Conservation (phyloP, 2,329 filamentous ascomycete species). For the Bipolaris gigantea region DNA sequence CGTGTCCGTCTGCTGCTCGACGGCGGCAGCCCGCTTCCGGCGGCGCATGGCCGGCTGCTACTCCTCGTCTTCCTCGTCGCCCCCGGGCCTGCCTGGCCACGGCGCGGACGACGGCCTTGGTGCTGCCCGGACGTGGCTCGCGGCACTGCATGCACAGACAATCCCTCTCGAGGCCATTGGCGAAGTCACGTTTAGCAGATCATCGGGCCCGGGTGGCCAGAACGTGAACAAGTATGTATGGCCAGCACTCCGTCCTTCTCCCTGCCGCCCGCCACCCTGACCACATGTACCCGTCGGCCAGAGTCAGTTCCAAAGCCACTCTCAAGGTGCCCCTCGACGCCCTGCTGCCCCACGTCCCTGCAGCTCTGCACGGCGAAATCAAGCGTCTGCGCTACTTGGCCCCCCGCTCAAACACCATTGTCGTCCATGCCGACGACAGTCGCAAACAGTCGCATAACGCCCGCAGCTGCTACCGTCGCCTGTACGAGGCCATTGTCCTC, state of each 20-base stretch:
- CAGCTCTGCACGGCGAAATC: conserved; percentile 56
- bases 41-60: neutral
- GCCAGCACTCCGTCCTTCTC: conserved; percentile 13
- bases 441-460: conserved; percentile 64
- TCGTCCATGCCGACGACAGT: conserved; percentile 66
- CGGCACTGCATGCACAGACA: conserved; percentile 54
- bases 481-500: conserved; percentile 57
- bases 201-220: conserved; percentile 66
- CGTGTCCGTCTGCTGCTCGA: neutral
- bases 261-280: conserved; percentile 26
- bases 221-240: conserved; percentile 70
- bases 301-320: conserved; percentile 69
- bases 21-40: neutral
- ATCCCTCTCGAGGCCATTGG: conserved; percentile 58
- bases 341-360: conserved; percentile 58
- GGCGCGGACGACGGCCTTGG: conserved; percentile 35
- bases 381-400: conserved; percentile 59
- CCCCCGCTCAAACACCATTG: conserved; percentile 54
- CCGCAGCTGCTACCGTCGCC: conserved; percentile 60
- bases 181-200: conserved; percentile 64
- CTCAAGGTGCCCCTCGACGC: conserved; percentile 57
- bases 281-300: conserved; percentile 51
- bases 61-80: neutral
- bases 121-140: conserved; percentile 60
- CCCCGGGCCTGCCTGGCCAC: neutral